Base-by-base conservation (phyloP, 192 early-diverging fungal genomes). In the Entophlyctis luteolus region DNA sequence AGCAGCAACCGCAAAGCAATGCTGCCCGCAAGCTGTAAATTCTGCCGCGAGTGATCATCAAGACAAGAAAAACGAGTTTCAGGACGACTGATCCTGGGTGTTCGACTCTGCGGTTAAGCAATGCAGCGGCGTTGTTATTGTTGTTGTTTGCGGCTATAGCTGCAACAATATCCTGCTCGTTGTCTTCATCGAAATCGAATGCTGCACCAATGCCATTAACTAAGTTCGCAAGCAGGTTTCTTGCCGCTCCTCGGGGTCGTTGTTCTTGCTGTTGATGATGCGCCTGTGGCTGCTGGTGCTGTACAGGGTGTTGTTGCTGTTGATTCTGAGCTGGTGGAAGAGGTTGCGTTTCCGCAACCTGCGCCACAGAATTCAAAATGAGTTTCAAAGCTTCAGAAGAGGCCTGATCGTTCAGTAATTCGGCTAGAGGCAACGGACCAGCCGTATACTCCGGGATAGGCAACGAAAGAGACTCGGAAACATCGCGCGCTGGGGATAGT, bases 51-150 rank as follows among this genome's bases (percentile, higher is more conserved):
- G 57, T 59, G 25, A 59, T 42, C 57, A 59, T 59, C 20, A 14
- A 12, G 16, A 59, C 57, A 6, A 59, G 25, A 27, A 59, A 39
- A 27, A 5, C 25, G 4, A 59, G 57, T 59, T 59, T 59, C 20
- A 59, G 37, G 36, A 25, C 5, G 3, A 59, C 14, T 10, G 14
- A 59, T 3, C 37, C 6, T 0, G 57, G 57, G 38, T 59, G 12
- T 28, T 59, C 57, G 23, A 39, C 57, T 23, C 6, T 39, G 38
- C 20, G 37, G 38, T 4, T 42, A 16, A 42, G 57, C 57, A 14
- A 36, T 59, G 37, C 25, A 39, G 3, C 25, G 16, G 4, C 38
- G 34, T 59, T 34, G 16, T 42, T 42, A 25, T 59, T 59, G 22
- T 25, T 33, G 36, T 6, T 22, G 33, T 23, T 39, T 4, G 6